Evolutionary conservation across 768 basidiomycete species (phyloP).

Genomic region (Lactifluus subvellereus): DNA sequence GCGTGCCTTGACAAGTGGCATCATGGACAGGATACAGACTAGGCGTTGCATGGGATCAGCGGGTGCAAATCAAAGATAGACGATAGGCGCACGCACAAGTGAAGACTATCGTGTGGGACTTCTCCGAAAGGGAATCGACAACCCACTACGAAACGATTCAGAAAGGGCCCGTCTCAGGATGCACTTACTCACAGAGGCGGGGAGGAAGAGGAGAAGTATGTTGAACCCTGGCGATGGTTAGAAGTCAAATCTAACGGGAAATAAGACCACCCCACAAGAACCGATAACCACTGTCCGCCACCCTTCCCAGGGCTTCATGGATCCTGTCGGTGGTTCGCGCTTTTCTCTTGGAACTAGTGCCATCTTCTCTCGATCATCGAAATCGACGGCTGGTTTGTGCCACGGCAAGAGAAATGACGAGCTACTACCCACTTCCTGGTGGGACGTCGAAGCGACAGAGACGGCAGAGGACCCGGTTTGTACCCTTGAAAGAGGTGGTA

Average conservation of each 20-base stretch:
- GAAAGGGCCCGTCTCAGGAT: background rate
- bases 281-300: slow-evolving; percentile 50
- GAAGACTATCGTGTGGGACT: slow-evolving; percentile 53
- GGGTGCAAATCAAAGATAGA: background rate
- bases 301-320: slow-evolving; percentile 36
- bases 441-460: background rate
- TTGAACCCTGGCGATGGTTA: slow-evolving; percentile 53
- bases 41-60: slow-evolving; percentile 1
- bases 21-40: slow-evolving; percentile 66
- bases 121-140: slow-evolving; percentile 42
- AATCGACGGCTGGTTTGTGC: slow-evolving; percentile 1
- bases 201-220: slow-evolving; percentile 56
- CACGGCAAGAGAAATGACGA: slow-evolving; percentile 17
- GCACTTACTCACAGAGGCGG: slow-evolving; percentile 51
- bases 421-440: background rate
- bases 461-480: slow-evolving; percentile 9
- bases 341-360: slow-evolving; percentile 16
- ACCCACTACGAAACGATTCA: slow-evolving; percentile 43
- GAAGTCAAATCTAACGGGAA: background rate
- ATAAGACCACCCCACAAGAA: slow-evolving; percentile 40
- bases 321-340: background rate
- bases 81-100: slow-evolving; percentile 40
- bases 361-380: slow-evolving; percentile 20
- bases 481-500: slow-evolving; percentile 18
- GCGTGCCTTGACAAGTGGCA: slow-evolving; percentile 70